phyloP scores from a whole-genome alignment of 2,329 filamentous ascomycete genomes.

The Erysiphe neolycopersici region DNA sequence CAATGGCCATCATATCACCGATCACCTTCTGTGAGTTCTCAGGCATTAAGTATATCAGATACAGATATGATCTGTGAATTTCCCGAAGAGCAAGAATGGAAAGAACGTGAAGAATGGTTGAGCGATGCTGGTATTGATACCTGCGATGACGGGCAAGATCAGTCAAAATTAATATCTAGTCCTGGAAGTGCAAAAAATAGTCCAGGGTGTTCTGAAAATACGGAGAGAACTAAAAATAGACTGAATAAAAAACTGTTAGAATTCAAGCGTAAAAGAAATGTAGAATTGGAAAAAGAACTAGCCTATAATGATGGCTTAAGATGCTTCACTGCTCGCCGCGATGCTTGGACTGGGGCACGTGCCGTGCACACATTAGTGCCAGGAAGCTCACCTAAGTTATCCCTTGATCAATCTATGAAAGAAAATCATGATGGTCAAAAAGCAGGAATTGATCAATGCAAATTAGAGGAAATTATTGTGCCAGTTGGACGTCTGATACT shows the following conservation, averaged over 20 bases:
- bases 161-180: background rate
- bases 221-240: constrained; percentile 15
- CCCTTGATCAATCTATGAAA: constrained; percentile 15
- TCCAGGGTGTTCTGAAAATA: constrained; percentile 16
- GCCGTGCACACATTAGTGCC: constrained; percentile 21
- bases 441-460: constrained; percentile 7
- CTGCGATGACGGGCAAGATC: constrained; percentile 3
- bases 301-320: constrained; percentile 58
- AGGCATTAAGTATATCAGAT: background rate
- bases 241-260: constrained; percentile 5
- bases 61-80: background rate
- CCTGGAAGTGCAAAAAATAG: constrained; percentile 6
- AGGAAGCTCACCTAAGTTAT: constrained; percentile 17
- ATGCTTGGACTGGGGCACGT: constrained; percentile 65
- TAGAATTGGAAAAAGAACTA: constrained; percentile 34
- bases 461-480: constrained; percentile 16
- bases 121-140: constrained; percentile 10
- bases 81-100: constrained; percentile 6
- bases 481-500: constrained; percentile 51
- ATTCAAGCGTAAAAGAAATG: constrained; percentile 18
- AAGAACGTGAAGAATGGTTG: constrained; percentile 13
- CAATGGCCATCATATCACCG: constrained; percentile 21
- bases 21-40: background rate
- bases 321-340: constrained; percentile 50
- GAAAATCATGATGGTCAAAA: constrained; percentile 7